phyloP scores from a whole-genome alignment of 371 early-diverging fungal genomes.

The Encephalitozoon cuniculi region DNA sequence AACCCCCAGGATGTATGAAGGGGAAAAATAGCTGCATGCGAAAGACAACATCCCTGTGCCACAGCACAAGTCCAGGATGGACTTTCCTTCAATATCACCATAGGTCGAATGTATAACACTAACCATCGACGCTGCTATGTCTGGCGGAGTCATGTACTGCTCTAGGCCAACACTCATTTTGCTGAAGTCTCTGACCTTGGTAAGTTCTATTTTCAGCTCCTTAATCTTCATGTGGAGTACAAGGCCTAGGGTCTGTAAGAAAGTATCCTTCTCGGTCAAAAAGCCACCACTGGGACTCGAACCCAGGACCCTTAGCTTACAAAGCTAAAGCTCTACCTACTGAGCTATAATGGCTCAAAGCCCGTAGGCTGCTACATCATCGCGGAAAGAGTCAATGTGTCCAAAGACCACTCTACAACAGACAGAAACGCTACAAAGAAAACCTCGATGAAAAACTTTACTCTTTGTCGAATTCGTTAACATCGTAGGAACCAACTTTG shows the following conservation, averaged over 20 bases:
- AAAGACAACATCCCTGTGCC: constrained; percentile 56
- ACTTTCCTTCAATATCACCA: constrained; percentile 47
- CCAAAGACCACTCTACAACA: background rate
- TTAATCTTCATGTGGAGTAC: constrained; percentile 43
- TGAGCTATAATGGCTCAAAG: background rate
- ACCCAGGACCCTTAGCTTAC: constrained; percentile 18
- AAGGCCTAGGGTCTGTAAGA: background rate
- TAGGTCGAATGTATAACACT: constrained; percentile 24
- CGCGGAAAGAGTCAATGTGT: background rate
- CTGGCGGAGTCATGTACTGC: constrained; percentile 58
- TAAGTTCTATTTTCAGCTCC: constrained; percentile 43
- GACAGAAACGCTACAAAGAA: background rate
- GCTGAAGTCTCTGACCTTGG: constrained; percentile 33
- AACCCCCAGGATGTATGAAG: constrained; percentile 27
- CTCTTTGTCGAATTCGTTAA: constrained; percentile 51
- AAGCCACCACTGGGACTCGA: constrained; percentile 21
- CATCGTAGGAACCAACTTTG: constrained; percentile 59
- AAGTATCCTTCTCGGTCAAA: background rate
- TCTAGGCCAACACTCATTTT: constrained; percentile 46
- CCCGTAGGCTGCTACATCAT: background rate
- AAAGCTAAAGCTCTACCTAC: constrained; percentile 14
- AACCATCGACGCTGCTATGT: constrained; percentile 51
- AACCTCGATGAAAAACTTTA: background rate
- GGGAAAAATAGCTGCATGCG: constrained; percentile 41
- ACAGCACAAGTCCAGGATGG: constrained; percentile 52